Percentiles rank a stretch among this genome's conserved stretches.
phyloP scores from a whole-genome alignment of 345 rosid species.

The Euclidium syriacum region DNA sequence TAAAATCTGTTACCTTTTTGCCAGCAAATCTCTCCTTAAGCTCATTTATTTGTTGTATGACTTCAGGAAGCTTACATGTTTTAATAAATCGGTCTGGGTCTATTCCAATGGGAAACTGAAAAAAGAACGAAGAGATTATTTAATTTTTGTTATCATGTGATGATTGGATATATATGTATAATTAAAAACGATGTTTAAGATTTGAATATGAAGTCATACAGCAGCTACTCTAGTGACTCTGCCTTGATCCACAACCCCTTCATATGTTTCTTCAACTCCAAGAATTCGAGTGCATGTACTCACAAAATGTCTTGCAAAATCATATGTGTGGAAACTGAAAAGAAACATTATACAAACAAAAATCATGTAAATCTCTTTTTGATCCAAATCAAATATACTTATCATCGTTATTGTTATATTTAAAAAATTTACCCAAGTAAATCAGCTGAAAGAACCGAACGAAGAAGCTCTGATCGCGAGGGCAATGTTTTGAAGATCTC shows the following conservation, averaged over 20 bases:
- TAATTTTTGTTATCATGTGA: background rate
- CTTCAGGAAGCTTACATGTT: constrained; percentile 53
- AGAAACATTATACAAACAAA: background rate
- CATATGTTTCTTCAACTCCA: constrained; percentile 92
- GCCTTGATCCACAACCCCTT: constrained; percentile 90
- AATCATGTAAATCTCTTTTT: background rate
- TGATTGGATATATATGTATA: background rate
- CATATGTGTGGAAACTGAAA: constrained; percentile 82
- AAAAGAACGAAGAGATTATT: background rate
- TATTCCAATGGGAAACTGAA: constrained; percentile 93
- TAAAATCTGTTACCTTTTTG: constrained; percentile 56
- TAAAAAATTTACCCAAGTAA: constrained; percentile 79
- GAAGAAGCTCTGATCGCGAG: constrained; percentile 81
- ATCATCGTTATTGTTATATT: background rate
- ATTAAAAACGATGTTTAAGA: constrained; percentile 1
- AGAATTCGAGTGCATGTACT: constrained; percentile 94
- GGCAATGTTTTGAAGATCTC: constrained; percentile 91
- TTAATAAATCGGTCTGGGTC: constrained; percentile 70
- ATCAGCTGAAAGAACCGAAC: constrained; percentile 78
- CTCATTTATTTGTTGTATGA: constrained; percentile 62
- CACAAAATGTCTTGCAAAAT: constrained; percentile 88
- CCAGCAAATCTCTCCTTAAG: constrained; percentile 75
- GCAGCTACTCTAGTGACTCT: constrained; percentile 88
- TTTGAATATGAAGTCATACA: constrained; percentile 37
- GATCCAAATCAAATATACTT: background rate